Percentiles rank a stretch among this genome's conserved stretches.
These are phyloP conservation scores for Metschnikowia henanensis DNA, from an alignment of 805 yeast genomes.

Conservation along the genomic window DNA sequence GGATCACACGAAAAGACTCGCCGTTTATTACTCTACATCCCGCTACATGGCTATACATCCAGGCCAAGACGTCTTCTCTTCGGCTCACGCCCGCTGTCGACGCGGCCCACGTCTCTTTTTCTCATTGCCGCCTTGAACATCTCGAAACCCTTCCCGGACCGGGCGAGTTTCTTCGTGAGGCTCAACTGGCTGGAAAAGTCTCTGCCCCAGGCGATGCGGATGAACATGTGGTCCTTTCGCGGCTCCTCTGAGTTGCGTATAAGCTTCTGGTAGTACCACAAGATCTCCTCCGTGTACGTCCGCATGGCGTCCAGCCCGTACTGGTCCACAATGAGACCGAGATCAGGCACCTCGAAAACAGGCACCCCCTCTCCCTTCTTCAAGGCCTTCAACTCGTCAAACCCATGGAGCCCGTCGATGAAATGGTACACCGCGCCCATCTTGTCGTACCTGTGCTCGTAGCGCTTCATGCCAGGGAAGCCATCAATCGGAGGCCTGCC, in stretches of 20 bases:
- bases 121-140: slow-evolving; percentile 2
- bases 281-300: slow-evolving; percentile 26
- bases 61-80: neutral
- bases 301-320: slow-evolving; percentile 30
- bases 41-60: neutral
- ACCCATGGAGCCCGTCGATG: neutral
- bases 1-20: neutral
- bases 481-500: slow-evolving; percentile 15
- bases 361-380: neutral
- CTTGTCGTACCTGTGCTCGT: neutral
- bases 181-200: slow-evolving; percentile 31
- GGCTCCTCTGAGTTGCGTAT: slow-evolving; percentile 2
- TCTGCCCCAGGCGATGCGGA: slow-evolving; percentile 22
- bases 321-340: slow-evolving; percentile 31
- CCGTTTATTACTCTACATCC: neutral
- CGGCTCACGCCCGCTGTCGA: neutral
- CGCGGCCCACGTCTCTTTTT: neutral
- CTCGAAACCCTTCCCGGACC: slow-evolving; percentile 23
- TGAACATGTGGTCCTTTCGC: slow-evolving; percentile 18
- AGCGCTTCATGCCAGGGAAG: neutral
- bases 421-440: neutral
- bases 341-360: slow-evolving; percentile 27
- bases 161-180: slow-evolving; percentile 21
- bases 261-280: slow-evolving; percentile 12
- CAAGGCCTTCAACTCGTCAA: neutral